Base-by-base conservation (phyloP, 257 asterid species). In the Solanum clarkiae region DNA sequence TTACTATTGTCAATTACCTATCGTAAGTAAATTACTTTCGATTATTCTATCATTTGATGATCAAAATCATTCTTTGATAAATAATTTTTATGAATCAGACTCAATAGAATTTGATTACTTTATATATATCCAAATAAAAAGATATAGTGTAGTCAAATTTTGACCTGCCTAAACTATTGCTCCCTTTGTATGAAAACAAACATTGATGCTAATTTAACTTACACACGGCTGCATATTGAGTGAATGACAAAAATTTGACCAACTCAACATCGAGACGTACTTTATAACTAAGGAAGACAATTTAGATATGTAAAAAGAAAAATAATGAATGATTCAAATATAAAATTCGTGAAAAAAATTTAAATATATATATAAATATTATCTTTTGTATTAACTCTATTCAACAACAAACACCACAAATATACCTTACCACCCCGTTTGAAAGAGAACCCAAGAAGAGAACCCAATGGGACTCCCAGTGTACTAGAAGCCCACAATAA, bases 401-500 rank as follows among this genome's bases (percentile, higher is more conserved):
- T 59, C n/a, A 20, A 26, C 4, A 59, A 59, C 10, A 60, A 22
- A 10, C 10, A 2, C 36, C 26, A 12, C 16, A 68, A 16, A 8
- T 16, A 68, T 88, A 90, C 92, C 89, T 90, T 86, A 9, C 85
- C 88, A 12, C 89, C 90, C 14, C 83, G 40, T 7, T 90, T 79
- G 90, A 90, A 90, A 80, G 88, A 88, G 70, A 88, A 88, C 26
- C 92, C 90, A 8, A 85, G 32, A 4, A 90, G 54, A 4, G 68
- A 29, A 69, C 92, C 92, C 54, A 29, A 29, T 29, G 32, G 32
- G 10, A 90, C 44, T 45, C 92, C 92, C 8, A 10, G 88, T 20
- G 47, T 90, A 90, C 74, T 88, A 90, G 68, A 90, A 90, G 14
- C 89, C 92, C 14, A 90, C 83, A 12, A 88, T 89, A 1, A 89